Conservation (phyloP, 495 filamentous ascomycete species). For the Daldinia concentrica region DNA sequence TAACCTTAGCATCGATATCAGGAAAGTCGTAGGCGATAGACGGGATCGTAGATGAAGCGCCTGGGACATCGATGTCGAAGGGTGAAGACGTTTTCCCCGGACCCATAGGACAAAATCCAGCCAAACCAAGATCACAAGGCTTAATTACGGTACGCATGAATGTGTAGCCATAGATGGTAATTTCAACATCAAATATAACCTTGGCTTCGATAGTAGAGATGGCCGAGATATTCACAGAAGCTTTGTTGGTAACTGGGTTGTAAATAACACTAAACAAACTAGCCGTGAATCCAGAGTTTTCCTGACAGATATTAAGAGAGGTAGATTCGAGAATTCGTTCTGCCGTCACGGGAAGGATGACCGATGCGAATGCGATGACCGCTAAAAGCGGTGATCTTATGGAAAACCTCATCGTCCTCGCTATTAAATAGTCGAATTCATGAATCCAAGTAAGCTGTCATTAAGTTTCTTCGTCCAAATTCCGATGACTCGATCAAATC, state of each 20-base stretch:
- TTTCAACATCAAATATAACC: slow-evolving; percentile 80
- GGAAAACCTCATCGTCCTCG: slow-evolving; percentile 28
- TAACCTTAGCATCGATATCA: slow-evolving; percentile 90
- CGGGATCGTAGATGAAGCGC: slow-evolving; percentile 69
- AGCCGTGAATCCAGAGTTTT: slow-evolving; percentile 81
- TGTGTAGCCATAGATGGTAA: slow-evolving; percentile 84
- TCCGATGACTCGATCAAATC: background rate
- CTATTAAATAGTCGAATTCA: slow-evolving; percentile 5
- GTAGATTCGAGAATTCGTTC: slow-evolving; percentile 69
- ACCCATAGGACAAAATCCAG: slow-evolving; percentile 92
- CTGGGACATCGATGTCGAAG: slow-evolving; percentile 69
- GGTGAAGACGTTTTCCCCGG: slow-evolving; percentile 79
- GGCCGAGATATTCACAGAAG: slow-evolving; percentile 80
- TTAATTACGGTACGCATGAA: slow-evolving; percentile 70
- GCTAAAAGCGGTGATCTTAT: slow-evolving; percentile 27
- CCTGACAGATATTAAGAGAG: slow-evolving; percentile 80
- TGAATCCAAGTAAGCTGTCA: slow-evolving; percentile 15
- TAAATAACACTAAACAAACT: slow-evolving; percentile 84
- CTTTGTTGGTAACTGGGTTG: slow-evolving; percentile 73
- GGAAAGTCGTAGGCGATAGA: slow-evolving; percentile 90
- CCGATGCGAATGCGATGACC: slow-evolving; percentile 43
- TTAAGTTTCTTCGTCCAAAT: slow-evolving; percentile 4
- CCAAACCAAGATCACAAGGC: slow-evolving; percentile 75
- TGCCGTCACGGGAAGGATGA: slow-evolving; percentile 46
- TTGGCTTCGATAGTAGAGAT: slow-evolving; percentile 85